phyloP scores from a whole-genome alignment of 2,329 filamentous ascomycete genomes.

The Paracoccidioides lutzii region DNA sequence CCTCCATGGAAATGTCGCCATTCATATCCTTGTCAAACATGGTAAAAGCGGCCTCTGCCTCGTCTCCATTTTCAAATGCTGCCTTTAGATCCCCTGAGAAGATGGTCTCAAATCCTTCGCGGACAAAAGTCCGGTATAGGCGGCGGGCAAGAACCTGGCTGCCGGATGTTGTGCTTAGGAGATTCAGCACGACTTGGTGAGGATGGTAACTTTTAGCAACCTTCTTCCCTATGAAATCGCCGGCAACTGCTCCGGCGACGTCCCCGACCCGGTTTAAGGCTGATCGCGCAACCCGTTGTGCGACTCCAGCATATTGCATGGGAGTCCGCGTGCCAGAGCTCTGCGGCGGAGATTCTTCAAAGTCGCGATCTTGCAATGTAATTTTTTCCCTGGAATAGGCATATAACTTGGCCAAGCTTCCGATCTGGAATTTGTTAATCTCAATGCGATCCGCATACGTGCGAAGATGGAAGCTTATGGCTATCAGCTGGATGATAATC shows the following conservation, averaged over 20 bases:
- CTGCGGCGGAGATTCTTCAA: slow-evolving; percentile 47
- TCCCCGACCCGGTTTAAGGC: slow-evolving; percentile 71
- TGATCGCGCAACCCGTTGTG: slow-evolving; percentile 60
- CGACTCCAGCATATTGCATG: slow-evolving; percentile 53
- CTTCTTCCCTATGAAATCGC: slow-evolving; percentile 73
- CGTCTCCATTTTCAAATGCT: slow-evolving; percentile 70
- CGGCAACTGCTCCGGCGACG: slow-evolving; percentile 72
- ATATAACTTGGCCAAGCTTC: slow-evolving; percentile 51
- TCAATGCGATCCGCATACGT: slow-evolving; percentile 88
- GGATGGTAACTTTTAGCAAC: slow-evolving; percentile 61
- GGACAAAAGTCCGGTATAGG: slow-evolving; percentile 72
- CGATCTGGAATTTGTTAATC: slow-evolving; percentile 82
- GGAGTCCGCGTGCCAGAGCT: slow-evolving; percentile 59
- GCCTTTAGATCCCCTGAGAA: slow-evolving; percentile 62
- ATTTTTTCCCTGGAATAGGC: slow-evolving; percentile 52
- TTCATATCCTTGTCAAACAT: slow-evolving; percentile 97
- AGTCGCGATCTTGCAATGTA: slow-evolving; percentile 61
- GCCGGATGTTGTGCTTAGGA: slow-evolving; percentile 58
- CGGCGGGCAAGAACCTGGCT: slow-evolving; percentile 77
- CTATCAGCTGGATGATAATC: slow-evolving; percentile 87
- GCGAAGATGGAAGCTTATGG: slow-evolving; percentile 78
- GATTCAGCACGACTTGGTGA: slow-evolving; percentile 66
- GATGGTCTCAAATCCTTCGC: slow-evolving; percentile 63
- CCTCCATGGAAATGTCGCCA: slow-evolving; percentile 89
- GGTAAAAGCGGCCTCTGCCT: slow-evolving; percentile 74